Conservation (phyloP, 352 stramenopile genomes). For the Aphanomyces astaci region DNA sequence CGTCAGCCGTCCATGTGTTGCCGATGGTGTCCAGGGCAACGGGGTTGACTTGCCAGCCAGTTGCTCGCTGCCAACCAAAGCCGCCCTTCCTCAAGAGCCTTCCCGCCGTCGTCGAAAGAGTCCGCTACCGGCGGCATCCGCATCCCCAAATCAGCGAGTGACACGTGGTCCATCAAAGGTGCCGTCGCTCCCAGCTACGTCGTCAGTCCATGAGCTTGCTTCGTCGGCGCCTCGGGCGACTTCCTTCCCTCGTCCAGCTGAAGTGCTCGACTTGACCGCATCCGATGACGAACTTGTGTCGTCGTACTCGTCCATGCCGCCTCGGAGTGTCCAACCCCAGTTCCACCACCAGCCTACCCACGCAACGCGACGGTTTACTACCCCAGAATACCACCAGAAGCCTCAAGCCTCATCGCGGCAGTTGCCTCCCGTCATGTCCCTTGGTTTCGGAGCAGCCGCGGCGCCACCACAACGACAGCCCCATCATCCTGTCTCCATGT, state of each 20-base stretch:
- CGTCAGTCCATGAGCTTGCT: neutral
- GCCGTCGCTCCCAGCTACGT: neutral
- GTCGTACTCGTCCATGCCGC: neutral
- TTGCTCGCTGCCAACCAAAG: no score
- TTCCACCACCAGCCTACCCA: neutral
- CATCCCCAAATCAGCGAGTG: neutral
- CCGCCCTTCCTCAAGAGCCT: neutral
- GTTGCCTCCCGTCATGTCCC: neutral
- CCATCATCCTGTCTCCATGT: no score
- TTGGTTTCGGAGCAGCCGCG: neutral
- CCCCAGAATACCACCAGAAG: no score
- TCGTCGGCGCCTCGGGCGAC: neutral
- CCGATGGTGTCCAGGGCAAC: no score
- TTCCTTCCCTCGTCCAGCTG: neutral
- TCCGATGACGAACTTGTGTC: constrained; percentile 1
- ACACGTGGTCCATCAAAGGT: neutral
- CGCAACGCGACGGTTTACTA: no score
- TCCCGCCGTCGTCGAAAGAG: neutral
- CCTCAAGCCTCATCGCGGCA: no score
- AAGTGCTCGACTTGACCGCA: neutral
- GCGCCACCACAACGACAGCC: no score
- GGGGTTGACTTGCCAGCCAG: no score
- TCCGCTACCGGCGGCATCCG: neutral
- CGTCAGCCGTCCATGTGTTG: no score
- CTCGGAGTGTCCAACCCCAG: neutral